Conservation (phyloP, 1,284 basidiomycete genomes). For the Puccinia triticina region DNA sequence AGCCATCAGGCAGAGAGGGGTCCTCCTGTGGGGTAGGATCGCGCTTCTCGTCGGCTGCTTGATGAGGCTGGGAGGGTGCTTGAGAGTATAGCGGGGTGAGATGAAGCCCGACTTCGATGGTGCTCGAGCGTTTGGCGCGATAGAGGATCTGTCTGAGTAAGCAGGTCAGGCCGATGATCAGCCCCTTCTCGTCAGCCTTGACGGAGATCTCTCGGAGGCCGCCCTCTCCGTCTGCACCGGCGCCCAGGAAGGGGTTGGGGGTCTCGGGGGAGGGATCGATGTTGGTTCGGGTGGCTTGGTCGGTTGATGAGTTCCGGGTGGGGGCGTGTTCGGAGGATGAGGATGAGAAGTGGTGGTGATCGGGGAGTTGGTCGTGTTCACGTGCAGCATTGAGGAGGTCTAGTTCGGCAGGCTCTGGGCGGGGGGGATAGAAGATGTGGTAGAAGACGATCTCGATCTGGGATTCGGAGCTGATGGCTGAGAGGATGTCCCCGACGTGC, state of each 20-base stretch:
- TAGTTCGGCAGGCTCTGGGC: slow-evolving; percentile 25
- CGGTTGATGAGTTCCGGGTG: neutral
- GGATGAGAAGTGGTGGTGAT: slow-evolving; percentile 31
- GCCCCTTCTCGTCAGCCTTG: slow-evolving; percentile 42
- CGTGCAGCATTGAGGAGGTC: slow-evolving; percentile 5
- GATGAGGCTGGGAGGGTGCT: neutral
- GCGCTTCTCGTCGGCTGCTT: slow-evolving; percentile 57
- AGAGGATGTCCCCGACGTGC: slow-evolving; percentile 44
- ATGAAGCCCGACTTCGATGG: slow-evolving; percentile 84
- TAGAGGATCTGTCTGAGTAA: slow-evolving; percentile 70
- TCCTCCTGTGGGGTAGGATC: slow-evolving; percentile 54
- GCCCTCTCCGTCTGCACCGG: slow-evolving; percentile 42
- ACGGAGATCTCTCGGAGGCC: slow-evolving; percentile 41
- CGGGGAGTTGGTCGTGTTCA: slow-evolving; percentile 16
- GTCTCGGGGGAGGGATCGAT: slow-evolving; percentile 22
- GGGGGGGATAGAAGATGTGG: slow-evolving; percentile 43
- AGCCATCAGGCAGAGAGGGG: neutral
- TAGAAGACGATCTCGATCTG: slow-evolving; percentile 44
- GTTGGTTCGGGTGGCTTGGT: neutral
- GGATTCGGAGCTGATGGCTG: slow-evolving; percentile 42
- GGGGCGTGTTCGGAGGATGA: slow-evolving; percentile 17
- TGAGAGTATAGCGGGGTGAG: slow-evolving; percentile 62
- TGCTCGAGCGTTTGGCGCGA: slow-evolving; percentile 72
- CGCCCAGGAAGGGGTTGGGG: slow-evolving; percentile 18
- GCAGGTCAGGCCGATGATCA: slow-evolving; percentile 41